phyloP scores from a whole-genome alignment of 768 basidiomycete genomes.

The Postia placenta region DNA sequence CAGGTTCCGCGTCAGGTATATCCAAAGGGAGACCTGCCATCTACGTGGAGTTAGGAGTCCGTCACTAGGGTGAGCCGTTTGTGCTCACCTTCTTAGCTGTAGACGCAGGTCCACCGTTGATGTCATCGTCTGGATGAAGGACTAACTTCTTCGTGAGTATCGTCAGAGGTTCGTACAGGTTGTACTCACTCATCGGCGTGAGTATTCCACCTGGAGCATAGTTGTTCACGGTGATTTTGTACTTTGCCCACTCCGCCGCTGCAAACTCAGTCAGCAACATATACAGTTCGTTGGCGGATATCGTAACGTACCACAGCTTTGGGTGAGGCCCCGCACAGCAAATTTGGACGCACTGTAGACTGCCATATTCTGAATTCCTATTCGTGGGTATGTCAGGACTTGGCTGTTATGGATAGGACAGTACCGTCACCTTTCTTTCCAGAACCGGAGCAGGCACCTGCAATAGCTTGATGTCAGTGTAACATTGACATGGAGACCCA shows the following conservation, averaged over 20 bases:
- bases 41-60: slow-evolving; percentile 1
- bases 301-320: slow-evolving; percentile 11
- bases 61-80: neutral
- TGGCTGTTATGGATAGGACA: neutral
- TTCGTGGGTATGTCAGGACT: neutral
- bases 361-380: neutral
- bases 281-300: neutral
- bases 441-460: slow-evolving; percentile 14
- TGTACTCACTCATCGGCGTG: slow-evolving; percentile 13
- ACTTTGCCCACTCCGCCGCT: slow-evolving; percentile 15
- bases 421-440: slow-evolving; percentile 12
- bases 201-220: slow-evolving; percentile 22
- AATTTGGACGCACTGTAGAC: slow-evolving; percentile 21
- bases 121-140: slow-evolving; percentile 7
- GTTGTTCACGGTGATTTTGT: slow-evolving; percentile 22
- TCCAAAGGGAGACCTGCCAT: slow-evolving; percentile 4
- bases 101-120: slow-evolving; percentile 11
- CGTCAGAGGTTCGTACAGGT: slow-evolving; percentile 12
- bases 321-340: slow-evolving; percentile 21
- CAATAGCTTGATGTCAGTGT: too few species aligned
- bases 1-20: slow-evolving; percentile 2
- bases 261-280: neutral
- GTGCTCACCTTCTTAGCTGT: slow-evolving; percentile 6
- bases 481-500: too few species aligned
- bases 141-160: slow-evolving; percentile 11